Base-by-base conservation (phyloP, 305 asterid species). In the Plantago rigida region DNA sequence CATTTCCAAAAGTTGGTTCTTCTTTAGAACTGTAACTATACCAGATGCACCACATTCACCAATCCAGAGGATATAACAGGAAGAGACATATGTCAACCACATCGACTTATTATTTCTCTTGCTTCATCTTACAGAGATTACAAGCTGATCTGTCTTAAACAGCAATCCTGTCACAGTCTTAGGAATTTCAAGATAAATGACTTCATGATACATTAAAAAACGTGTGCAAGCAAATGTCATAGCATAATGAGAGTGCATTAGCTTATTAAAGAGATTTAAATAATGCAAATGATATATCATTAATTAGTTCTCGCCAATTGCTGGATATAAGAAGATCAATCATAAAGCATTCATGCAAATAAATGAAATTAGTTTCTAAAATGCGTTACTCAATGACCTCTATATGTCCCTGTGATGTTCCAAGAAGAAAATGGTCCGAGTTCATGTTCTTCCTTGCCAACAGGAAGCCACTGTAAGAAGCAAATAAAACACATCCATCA, bases 321-420 rank as follows among this genome's bases (percentile, higher is more conserved):
- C 13, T 13, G 47, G 60, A 15, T 29, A 47, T 24, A n/a, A 5
- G 65, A 19, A 47, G 19, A 17, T 44, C 65, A 62, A 48, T 9
- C n/a, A 19, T 50, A 50, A 28, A 36, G 42, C 42, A 54, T 64
- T 68, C 59, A 24, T 29, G 36, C 60, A 64, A 68, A 48, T 42
- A 45, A 70, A 60, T 13, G 51, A 62, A 42, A 3, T 11, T 28
- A 34, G 44, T 26, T 59, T 13, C 26, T 54, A 36, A 71, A 10
- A 62, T 53, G 59, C 65, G 51, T 34, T 74, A 59, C 48, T 64
- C 7, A 72, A 86, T 67, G 59, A 89, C 99, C 99, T 89, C 94
- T 83, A 70, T 89, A 93, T 29, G 99, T 89, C 66, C 97, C 97
- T 50, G 97, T 83, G 70, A 93, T 84, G 73, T 93, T 93, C 96